Conservation (phyloP, 2,329 filamentous ascomycete species). For the Aspergillus floridensis region DNA sequence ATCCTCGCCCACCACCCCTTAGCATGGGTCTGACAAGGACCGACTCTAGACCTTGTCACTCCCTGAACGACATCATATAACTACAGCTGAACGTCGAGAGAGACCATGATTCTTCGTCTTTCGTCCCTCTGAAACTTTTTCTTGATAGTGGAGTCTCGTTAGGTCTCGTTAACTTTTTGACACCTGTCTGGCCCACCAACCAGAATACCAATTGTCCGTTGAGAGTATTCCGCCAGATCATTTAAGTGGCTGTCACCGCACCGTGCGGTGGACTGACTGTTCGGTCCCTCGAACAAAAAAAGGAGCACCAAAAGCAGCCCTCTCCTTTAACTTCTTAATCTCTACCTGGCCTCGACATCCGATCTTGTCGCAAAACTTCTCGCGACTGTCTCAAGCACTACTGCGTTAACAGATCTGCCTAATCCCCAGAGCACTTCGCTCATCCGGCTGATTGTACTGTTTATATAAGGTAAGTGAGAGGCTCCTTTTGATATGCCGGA, state of each 20-base stretch:
- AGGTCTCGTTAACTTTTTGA: slow-evolving; percentile 18
- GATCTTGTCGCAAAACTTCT: not conserved
- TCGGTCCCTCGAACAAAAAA: slow-evolving; percentile 12
- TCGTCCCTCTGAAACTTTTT: slow-evolving; percentile 18
- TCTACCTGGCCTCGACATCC: not conserved
- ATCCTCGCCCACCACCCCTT: not conserved
- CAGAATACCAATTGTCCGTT: slow-evolving; percentile 12
- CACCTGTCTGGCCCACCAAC: slow-evolving; percentile 26
- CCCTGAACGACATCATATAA: not conserved
- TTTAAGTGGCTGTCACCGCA: slow-evolving; percentile 18
- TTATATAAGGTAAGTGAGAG: slow-evolving; percentile 1
- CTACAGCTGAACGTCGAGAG: not conserved
- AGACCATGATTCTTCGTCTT: slow-evolving; percentile 3
- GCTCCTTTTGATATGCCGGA: slow-evolving; percentile 4
- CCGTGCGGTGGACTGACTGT: slow-evolving; percentile 15
- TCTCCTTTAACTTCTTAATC: slow-evolving; percentile 5
- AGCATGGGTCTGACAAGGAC: not conserved
- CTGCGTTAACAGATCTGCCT: not conserved
- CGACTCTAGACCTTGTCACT: not conserved
- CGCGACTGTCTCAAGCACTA: not conserved
- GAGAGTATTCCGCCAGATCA: slow-evolving; percentile 11
- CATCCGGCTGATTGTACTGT: not conserved
- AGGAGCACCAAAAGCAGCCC: slow-evolving; percentile 7
- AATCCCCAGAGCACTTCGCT: not conserved
- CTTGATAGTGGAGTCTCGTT: slow-evolving; percentile 20